Conservation (phyloP, 1,284 basidiomycete species). For the Malassezia cuniculi region DNA sequence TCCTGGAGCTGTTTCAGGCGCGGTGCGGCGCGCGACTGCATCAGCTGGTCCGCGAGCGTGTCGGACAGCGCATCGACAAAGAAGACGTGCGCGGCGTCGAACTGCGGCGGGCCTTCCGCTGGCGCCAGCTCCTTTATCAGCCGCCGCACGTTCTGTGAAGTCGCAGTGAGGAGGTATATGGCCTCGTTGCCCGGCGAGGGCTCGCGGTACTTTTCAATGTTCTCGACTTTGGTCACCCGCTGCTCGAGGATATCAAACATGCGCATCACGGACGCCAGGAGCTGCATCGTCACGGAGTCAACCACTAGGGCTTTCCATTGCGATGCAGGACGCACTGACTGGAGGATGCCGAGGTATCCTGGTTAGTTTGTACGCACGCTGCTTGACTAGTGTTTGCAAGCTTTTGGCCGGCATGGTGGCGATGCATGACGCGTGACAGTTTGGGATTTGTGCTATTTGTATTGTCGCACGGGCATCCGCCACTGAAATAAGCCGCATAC, state of each 20-base stretch:
- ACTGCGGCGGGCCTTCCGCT: conserved; percentile 50
- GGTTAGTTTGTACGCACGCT: conserved; percentile 8
- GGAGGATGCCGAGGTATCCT: conserved; percentile 35
- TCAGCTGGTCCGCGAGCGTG: conserved; percentile 32
- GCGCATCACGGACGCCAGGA: conserved; percentile 75
- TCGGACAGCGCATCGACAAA: conserved; percentile 59
- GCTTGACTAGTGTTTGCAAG: conserved; percentile 13
- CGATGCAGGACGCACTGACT: conserved; percentile 39
- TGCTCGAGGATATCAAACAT: conserved; percentile 51
- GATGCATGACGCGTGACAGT: too few species aligned
- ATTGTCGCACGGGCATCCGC: too few species aligned
- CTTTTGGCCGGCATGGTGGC: conserved; percentile 15
- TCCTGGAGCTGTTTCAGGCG: conserved; percentile 39
- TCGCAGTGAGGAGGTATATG: conserved; percentile 78
- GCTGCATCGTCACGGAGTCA: conserved; percentile 74
- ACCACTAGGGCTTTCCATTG: conserved; percentile 93
- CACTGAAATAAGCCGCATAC: too few species aligned
- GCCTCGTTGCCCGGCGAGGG: conserved; percentile 32
- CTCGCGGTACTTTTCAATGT: conserved; percentile 34
- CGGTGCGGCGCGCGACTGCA: conserved; percentile 35
- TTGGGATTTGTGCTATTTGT: too few species aligned
- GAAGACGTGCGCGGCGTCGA: conserved; percentile 79
- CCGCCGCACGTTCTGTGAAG: conserved; percentile 79
- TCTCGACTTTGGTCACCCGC: conserved; percentile 40
- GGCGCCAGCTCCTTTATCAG: conserved; percentile 52